Evolutionary conservation across 192 early-diverging fungal genomes (phyloP).

Genomic region (Backusella parvicylindrica): DNA sequence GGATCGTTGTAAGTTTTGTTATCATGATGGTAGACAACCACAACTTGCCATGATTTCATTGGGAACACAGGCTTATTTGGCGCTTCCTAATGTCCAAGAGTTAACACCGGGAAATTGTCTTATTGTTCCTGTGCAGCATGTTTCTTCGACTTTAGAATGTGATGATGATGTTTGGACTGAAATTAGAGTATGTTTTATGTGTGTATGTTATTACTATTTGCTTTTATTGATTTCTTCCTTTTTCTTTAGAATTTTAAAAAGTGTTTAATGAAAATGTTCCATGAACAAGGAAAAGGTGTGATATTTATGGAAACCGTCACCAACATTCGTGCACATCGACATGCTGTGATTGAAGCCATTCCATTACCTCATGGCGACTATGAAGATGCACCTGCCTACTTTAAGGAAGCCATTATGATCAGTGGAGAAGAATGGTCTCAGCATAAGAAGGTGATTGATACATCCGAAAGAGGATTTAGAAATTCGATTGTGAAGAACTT

Average conservation of each 20-base stretch:
- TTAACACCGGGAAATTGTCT: conserved; percentile 85
- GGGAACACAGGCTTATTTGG: conserved; percentile 76
- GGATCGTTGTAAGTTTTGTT: conserved; percentile 77
- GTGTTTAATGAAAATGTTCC: conserved; percentile 86
- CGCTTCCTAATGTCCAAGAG: conserved; percentile 67
- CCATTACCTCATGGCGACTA: conserved; percentile 77
- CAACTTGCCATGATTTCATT: conserved; percentile 69
- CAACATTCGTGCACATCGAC: conserved; percentile 69
- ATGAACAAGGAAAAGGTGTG: conserved; percentile 58
- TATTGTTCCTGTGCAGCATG: conserved; percentile 90
- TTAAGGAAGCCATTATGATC: conserved; percentile 78
- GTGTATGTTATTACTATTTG: not conserved
- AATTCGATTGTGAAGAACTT: conserved; percentile 68
- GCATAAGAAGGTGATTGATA: conserved; percentile 73
- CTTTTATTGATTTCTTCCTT: not conserved
- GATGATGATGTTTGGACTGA: conserved; percentile 95
- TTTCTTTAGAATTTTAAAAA: conserved; percentile 88
- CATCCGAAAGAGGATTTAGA: conserved; percentile 67
- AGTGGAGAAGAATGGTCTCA: conserved; percentile 91
- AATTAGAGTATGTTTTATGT: conserved; percentile 55
- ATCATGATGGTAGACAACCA: conserved; percentile 65
- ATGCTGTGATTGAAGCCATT: conserved; percentile 90
- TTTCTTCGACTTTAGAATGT: conserved; percentile 74
- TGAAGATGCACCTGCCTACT: conserved; percentile 81
- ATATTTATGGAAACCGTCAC: conserved; percentile 91